Percentiles rank a stretch among this genome's conserved stretches.
These are phyloP conservation scores for Xylaria hypoxylon DNA, from an alignment of 2,329 filamentous ascomycete genomes.

Conservation along the genomic window DNA sequence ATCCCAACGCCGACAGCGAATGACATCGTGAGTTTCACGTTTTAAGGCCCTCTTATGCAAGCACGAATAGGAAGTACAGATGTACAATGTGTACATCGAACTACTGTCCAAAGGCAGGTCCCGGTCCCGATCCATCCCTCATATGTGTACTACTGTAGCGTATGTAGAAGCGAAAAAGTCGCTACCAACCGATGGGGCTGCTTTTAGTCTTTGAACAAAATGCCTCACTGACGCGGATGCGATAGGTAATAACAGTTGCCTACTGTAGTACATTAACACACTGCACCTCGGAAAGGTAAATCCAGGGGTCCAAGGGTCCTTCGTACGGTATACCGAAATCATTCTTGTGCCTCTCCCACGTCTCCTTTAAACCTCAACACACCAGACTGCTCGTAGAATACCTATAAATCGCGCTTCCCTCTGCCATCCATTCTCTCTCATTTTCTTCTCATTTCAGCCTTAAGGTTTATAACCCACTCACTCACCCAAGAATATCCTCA, in stretches of 20 bases:
- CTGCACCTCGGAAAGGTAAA: slow-evolving; percentile 11
- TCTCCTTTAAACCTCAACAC: slow-evolving; percentile 25
- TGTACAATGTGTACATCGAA: slow-evolving; percentile 12
- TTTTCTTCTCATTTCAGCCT: not conserved
- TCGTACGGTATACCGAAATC: slow-evolving; percentile 17
- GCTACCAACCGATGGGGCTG: slow-evolving; percentile 25
- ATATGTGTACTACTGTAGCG: not conserved
- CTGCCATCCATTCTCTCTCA: slow-evolving; percentile 8
- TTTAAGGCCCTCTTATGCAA: slow-evolving; percentile 15
- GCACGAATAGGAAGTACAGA: not conserved
- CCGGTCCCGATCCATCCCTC: not conserved
- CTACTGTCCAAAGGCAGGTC: slow-evolving; percentile 1
- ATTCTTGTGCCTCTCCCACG: slow-evolving; percentile 7
- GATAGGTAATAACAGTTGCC: not conserved
- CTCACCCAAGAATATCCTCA: not conserved
- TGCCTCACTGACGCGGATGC: slow-evolving; percentile 32
- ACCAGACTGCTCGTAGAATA: slow-evolving; percentile 16
- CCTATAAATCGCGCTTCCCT: slow-evolving; percentile 37
- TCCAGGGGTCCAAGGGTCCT: slow-evolving; percentile 33
- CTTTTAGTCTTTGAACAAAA: slow-evolving; percentile 36
- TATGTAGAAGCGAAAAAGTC: slow-evolving; percentile 9
- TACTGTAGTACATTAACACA: slow-evolving; percentile 7
- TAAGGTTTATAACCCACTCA: not conserved
- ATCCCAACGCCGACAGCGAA: slow-evolving; percentile 33
- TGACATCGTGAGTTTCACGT: slow-evolving; percentile 27